Evolutionary conservation across 2,329 filamentous ascomycete species (phyloP), one percentile per base, ranked within the genome.

Genomic region (Pseudogymnoascus verrucosus): DNA sequence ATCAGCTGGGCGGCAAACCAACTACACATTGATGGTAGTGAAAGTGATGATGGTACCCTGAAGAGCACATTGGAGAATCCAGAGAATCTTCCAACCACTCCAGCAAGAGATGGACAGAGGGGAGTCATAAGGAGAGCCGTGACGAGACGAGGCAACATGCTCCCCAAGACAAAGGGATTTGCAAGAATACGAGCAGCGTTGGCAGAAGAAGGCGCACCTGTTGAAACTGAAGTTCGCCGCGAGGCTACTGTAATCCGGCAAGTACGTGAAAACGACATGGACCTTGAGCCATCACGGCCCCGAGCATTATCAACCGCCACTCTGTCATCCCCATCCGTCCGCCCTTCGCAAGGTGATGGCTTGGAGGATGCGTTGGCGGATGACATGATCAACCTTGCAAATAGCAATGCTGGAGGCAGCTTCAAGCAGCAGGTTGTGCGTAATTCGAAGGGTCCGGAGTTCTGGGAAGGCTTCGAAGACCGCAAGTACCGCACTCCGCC

Each of bases 151-250:
- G 91, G 93, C 6, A 99, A 96, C 75, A 81, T 99, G 66, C 76
- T 99, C 90, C 95, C 96, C 11, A 99, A 98, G 80, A 95, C 93
- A 0, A 96, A 96, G 77, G 92, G 89, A 0, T 99, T 99, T 75
- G 92, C 93, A 4, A 88, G 95, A 10, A 96, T 99, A 68, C 87
- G 90, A 66, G 95, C 93, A 7, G 92, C 92, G 3, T 82, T 99
- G 0, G 82, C 90, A 64, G 95, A 99, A 77, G 95, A 99, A 77
- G 84, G 85, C 14, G 86, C 92, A 0, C 95, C 95, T 0, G 81
- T 96, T 8, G 95, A 99, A 70, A 89, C 89, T 44, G 95, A 99
- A 75, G 87, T 91, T 64, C 88, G 90, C 62, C 88, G 92, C 40
- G 95, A 99, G 78, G 92, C 93, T 39, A 93, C 98, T 76, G 95